Evolutionary conservation across 495 filamentous ascomycete genomes (phyloP).

Genomic region (Ramalina intermedia): DNA sequence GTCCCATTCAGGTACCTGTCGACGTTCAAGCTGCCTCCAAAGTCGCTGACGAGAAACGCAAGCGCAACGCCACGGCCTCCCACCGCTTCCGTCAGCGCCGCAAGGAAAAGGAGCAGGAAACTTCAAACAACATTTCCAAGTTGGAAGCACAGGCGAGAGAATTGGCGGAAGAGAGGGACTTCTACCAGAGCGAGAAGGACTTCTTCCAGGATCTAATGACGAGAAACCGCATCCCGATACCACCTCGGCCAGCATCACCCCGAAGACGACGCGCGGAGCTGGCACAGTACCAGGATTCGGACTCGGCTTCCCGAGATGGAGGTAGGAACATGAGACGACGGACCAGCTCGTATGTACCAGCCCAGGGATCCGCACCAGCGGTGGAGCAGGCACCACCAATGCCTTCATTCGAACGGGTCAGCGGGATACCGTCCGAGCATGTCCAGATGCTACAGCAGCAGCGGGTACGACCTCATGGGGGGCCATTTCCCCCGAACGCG

Average conservation of each 20-base stretch:
- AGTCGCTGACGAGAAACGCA: constrained; percentile 77
- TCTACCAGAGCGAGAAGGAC: constrained; percentile 45
- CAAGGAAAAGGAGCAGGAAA: constrained; percentile 78
- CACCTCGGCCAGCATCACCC: constrained; percentile 30
- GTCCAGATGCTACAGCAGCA: background rate
- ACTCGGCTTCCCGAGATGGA: constrained; percentile 7
- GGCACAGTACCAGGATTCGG: constrained; percentile 7
- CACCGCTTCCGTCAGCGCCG: constrained; percentile 75
- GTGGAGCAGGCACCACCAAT: constrained; percentile 6
- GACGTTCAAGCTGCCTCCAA: constrained; percentile 71
- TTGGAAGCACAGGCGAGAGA: constrained; percentile 45
- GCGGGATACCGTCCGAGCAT: constrained; percentile 2
- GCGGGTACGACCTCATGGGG: constrained; percentile 6
- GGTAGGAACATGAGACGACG: constrained; percentile 15
- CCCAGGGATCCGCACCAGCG: constrained; percentile 5
- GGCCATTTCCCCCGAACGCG: constrained; percentile 1
- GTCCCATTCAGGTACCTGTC: constrained; percentile 48
- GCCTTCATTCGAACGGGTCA: constrained; percentile 8
- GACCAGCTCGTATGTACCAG: constrained; percentile 14
- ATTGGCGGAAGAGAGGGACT: constrained; percentile 36
- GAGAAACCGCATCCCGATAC: constrained; percentile 29
- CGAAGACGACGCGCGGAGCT: constrained; percentile 8
- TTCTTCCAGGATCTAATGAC: constrained; percentile 49
- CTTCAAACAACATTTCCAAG: constrained; percentile 39
- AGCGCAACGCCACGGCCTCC: constrained; percentile 87